These are phyloP conservation scores for Cyberlindnera saturnus DNA, from an alignment of 805 yeast genomes.

Conservation along the genomic window DNA sequence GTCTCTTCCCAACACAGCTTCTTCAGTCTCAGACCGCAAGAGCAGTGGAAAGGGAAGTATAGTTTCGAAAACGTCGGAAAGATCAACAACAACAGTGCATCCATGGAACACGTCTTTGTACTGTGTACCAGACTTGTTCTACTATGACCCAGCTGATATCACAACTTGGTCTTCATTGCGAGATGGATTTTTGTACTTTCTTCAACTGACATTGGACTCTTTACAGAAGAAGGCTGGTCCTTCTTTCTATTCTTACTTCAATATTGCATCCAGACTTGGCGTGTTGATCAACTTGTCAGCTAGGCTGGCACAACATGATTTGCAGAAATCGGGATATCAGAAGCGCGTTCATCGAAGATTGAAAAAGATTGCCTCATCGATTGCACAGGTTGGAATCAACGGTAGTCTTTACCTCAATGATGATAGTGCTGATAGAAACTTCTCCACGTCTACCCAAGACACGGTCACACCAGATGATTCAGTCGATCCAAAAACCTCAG, in stretches of 20 bases:
- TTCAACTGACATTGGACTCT: slow-evolving; percentile 45
- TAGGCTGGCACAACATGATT: slow-evolving; percentile 47
- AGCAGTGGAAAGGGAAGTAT: slow-evolving; percentile 9
- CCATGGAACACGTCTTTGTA: slow-evolving; percentile 23
- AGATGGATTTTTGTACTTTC: slow-evolving; percentile 39
- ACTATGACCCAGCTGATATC: slow-evolving; percentile 54
- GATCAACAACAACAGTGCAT: slow-evolving; percentile 18
- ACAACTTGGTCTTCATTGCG: slow-evolving; percentile 53
- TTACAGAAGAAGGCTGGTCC: slow-evolving; percentile 44
- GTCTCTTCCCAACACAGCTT: slow-evolving; percentile 7
- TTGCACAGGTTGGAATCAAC: slow-evolving; percentile 59
- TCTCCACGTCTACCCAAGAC: slow-evolving; percentile 18
- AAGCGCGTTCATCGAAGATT: slow-evolving; percentile 42
- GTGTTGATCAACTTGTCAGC: slow-evolving; percentile 49
- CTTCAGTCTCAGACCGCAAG: slow-evolving; percentile 6
- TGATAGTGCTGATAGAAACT: slow-evolving; percentile 1
- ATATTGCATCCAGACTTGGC: slow-evolving; percentile 46
- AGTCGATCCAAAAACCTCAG: slow-evolving; percentile 5
- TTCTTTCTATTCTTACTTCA: slow-evolving; percentile 48
- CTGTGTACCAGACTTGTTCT: slow-evolving; percentile 40
- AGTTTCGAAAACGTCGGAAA: slow-evolving; percentile 13
- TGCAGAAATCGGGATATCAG: slow-evolving; percentile 40
- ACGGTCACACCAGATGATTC: slow-evolving; percentile 12
- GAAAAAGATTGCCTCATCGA: slow-evolving; percentile 45
- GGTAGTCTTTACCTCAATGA: slow-evolving; percentile 50